Evolutionary conservation across 768 basidiomycete species (phyloP).

Genomic region (Leccinum arenicola): DNA sequence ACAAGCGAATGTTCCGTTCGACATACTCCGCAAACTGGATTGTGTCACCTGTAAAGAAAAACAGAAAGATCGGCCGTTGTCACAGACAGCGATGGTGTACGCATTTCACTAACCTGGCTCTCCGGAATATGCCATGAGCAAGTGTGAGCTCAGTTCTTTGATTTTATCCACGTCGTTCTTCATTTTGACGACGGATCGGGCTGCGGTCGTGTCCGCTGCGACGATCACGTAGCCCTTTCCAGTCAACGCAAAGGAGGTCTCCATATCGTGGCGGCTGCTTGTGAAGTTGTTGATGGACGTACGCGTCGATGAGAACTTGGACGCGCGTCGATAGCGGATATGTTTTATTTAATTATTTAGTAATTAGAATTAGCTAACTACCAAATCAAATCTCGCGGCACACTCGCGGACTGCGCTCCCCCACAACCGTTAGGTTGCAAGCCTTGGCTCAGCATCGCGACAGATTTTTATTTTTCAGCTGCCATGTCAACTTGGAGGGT

Average conservation of each 20-base stretch:
- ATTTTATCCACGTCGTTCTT: conserved; percentile 97
- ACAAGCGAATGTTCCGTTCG: conserved; percentile 92
- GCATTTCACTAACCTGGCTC: conserved; percentile 66
- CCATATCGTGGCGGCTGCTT: conserved; percentile 52
- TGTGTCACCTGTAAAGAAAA: conserved; percentile 72
- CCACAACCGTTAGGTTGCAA: too few species aligned
- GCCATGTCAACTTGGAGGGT: background rate
- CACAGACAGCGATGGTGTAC: background rate
- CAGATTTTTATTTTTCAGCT: background rate
- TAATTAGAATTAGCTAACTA: background rate
- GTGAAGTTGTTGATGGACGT: conserved; percentile 3
- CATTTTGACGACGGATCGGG: conserved; percentile 96
- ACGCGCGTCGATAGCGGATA: conserved; percentile 27
- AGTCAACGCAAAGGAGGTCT: conserved; percentile 85
- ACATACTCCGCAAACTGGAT: conserved; percentile 95
- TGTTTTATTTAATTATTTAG: conserved; percentile 15
- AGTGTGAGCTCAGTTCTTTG: conserved; percentile 83
- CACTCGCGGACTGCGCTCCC: background rate
- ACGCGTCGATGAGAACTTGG: conserved; percentile 18
- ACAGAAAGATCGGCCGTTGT: background rate
- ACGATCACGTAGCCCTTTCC: conserved; percentile 94
- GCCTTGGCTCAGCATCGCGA: background rate
- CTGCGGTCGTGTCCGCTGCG: conserved; percentile 86
- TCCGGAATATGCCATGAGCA: conserved; percentile 93
- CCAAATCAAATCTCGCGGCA: background rate